Evolutionary conservation across 352 stramenopile species (phyloP).

Genomic region (Phytophthora pistaciae): DNA sequence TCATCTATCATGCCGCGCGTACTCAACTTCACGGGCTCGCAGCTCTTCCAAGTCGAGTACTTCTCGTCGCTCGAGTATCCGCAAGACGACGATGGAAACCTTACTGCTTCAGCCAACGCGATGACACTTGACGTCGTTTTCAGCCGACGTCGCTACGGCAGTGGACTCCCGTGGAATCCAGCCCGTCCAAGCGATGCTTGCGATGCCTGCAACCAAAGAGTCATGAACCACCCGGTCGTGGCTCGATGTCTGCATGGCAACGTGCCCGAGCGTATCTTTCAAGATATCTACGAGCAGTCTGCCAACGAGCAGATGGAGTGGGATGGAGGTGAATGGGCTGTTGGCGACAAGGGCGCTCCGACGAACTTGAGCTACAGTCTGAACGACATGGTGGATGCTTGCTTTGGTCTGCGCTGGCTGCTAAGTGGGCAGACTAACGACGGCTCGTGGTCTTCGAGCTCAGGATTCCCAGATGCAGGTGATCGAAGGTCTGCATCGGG

Average conservation of each 20-base stretch:
- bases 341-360: background rate
- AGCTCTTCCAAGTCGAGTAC: constrained; percentile 51
- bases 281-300: constrained; percentile 19
- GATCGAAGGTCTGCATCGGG: constrained; percentile 9
- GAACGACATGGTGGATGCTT: constrained; percentile 26
- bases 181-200: constrained; percentile 30
- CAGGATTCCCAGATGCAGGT: constrained; percentile 19
- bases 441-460: constrained; percentile 18
- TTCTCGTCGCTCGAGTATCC: constrained; percentile 41
- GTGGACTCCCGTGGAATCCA: constrained; percentile 41
- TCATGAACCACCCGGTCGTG: constrained; percentile 31
- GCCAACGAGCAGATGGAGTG: constrained; percentile 20
- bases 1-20: constrained; percentile 48
- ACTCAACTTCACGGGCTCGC: constrained; percentile 53
- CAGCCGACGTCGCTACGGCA: constrained; percentile 43
- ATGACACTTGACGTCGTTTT: constrained; percentile 43
- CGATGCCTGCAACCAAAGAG: constrained; percentile 17
- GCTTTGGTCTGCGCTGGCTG: constrained; percentile 30
- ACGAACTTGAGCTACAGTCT: constrained; percentile 4
- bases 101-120: constrained; percentile 9
- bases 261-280: constrained; percentile 37
- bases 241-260: constrained; percentile 31
- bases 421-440: constrained; percentile 20
- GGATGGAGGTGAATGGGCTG: constrained; percentile 24
- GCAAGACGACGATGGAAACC: constrained; percentile 14